Evolutionary conservation across 345 rosid genomes (phyloP).

Genomic region (Eucalyptus curtisii): DNA sequence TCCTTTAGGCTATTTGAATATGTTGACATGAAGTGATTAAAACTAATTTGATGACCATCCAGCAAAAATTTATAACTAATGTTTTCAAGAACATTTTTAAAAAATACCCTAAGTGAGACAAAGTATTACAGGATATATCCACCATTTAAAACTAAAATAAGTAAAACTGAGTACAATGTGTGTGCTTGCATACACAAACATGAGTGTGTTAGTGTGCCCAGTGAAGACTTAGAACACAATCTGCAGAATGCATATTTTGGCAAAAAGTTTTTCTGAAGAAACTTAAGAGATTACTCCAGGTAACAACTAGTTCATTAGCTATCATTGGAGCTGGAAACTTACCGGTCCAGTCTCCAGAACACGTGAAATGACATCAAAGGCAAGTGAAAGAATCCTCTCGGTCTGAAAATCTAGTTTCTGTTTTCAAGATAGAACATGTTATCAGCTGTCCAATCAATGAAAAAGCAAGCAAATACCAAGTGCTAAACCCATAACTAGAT

Average conservation of each 20-base stretch:
- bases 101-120: neutral
- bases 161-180: neutral
- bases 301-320: neutral
- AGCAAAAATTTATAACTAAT: neutral
- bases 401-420: constrained; percentile 57
- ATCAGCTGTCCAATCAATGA: neutral
- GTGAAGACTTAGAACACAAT: neutral
- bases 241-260: neutral
- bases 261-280: neutral
- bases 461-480: neutral
- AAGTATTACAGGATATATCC: neutral
- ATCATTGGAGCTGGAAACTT: constrained; percentile 5
- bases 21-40: neutral
- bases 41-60: neutral
- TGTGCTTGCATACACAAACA: neutral
- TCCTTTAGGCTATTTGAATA: neutral
- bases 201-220: neutral
- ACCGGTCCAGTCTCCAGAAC: constrained; percentile 85
- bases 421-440: neutral
- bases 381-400: constrained; percentile 70
- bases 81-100: neutral
- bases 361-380: constrained; percentile 67
- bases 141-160: neutral
- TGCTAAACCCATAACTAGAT: neutral
- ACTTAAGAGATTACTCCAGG: neutral